Evolutionary conservation across 2,329 filamentous ascomycete genomes (phyloP).

Genomic region (Pseudocercospora eumusae): DNA sequence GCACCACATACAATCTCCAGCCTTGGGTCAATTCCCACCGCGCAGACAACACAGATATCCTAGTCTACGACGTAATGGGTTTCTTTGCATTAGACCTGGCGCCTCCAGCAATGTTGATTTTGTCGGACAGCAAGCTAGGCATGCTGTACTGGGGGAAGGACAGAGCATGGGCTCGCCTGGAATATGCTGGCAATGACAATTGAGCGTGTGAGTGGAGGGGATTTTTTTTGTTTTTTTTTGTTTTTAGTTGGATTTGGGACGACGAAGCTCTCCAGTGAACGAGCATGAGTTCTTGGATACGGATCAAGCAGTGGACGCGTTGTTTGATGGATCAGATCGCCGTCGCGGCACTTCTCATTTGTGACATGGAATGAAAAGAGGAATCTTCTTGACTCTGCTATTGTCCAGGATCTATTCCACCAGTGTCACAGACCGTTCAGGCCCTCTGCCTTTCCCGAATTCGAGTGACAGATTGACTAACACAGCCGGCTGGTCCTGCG

Average conservation of each 20-base stretch:
- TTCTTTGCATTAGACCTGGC: too few species aligned
- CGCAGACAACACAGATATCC: too few species aligned
- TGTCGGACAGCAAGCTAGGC: too few species aligned
- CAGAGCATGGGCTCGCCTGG: not conserved
- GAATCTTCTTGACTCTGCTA: not conserved
- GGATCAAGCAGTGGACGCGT: not conserved
- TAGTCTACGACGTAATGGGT: too few species aligned
- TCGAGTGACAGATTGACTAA: not conserved
- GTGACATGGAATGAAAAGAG: not conserved
- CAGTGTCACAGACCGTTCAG: not conserved
- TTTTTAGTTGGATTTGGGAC: not conserved
- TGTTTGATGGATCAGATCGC: not conserved
- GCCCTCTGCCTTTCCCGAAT: not conserved
- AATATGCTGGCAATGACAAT: not conserved
- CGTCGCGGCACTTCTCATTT: not conserved
- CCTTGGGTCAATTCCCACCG: too few species aligned
- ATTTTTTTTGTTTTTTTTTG: too few species aligned
- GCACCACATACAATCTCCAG: too few species aligned
- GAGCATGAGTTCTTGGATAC: not conserved
- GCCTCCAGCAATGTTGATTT: too few species aligned
- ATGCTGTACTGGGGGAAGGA: too few species aligned
- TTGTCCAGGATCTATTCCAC: not conserved
- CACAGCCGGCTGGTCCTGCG: not conserved
- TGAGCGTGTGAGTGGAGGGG: not conserved
- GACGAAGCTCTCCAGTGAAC: not conserved